These are phyloP conservation scores for Vishniacozyma victoriae DNA, from an alignment of 768 basidiomycete genomes.

Conservation along the genomic window DNA sequence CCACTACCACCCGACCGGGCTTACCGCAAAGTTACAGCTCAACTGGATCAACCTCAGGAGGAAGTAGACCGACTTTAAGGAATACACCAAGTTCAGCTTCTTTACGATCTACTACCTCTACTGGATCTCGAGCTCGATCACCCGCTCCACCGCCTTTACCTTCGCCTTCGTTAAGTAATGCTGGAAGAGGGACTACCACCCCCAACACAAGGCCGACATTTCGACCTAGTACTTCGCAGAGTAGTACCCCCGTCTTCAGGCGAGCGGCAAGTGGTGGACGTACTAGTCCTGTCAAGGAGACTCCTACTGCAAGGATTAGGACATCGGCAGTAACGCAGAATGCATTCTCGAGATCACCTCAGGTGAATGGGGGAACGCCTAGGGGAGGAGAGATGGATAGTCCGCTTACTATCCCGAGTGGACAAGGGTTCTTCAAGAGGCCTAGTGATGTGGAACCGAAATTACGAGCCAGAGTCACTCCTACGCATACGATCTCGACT, in stretches of 20 bases:
- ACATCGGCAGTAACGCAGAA: no score
- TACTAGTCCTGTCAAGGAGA: constrained; percentile 2
- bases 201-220: not conserved
- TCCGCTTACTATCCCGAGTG: no score
- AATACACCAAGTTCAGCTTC: constrained; percentile 4
- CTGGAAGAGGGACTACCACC: not conserved
- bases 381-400: no score
- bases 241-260: not conserved
- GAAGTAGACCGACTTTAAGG: constrained; percentile 8
- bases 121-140: constrained; percentile 3
- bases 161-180: not conserved
- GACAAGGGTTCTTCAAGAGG: no score
- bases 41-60: no score
- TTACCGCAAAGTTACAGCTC: no score
- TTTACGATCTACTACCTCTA: constrained; percentile 2
- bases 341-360: no score
- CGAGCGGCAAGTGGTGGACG: constrained; percentile 4
- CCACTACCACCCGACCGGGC: no score
- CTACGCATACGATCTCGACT: no score
- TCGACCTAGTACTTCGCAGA: not conserved
- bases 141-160: constrained; percentile 5
- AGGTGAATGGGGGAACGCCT: no score
- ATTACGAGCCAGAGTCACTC: no score
- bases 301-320: not conserved
- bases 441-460: no score